Base-by-base conservation (phyloP, 352 stramenopile species). In the Globisporangium iwayamae region DNA sequence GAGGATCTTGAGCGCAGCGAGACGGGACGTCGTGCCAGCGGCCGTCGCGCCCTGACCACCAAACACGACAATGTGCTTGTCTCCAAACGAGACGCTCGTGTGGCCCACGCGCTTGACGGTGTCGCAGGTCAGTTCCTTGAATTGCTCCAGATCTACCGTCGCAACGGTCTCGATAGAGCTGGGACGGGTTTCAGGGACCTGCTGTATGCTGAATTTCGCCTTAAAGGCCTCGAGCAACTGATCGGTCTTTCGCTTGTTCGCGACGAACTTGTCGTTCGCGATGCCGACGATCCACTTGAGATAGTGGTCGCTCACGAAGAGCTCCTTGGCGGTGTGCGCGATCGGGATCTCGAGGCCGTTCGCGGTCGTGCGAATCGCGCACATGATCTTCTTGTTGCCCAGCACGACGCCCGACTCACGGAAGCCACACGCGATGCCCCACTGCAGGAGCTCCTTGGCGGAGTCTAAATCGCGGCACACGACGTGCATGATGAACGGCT, bases 401-500 rank as follows among this genome's bases (percentile, higher is more conserved):
- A 96, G 63, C 38, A 94, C 86, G 46, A 98, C 81, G 9, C 92
- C 92, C 2, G 88, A 97, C 66, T 98, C 92, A 5, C 91, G 82
- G 55, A 96, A 97, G 20, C 92, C 92, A 41, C 78, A 82, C 1
- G 79, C 69, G 45, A 96, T 78, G 1, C 85, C 91, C 65, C 89
- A 87, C 63, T 96, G 90, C 39, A 97, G 63, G 36, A 97, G 67
- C 14, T 78, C 67, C 56, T 96, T 90, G 6, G 89, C 92, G 1
- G 83, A 70, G 13, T 90, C 77, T 14, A 95, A 36, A 54, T 94
- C 77, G 30, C 85, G 76, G 64, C 90, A 97, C 38, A 92, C 75
- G 4, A 97, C 86, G 75, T 98, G 91, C 81, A 98, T 91, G 60
- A 97, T 96, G 65, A 97, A 96, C 57, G 90, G 90, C 52, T 97